phyloP scores from a whole-genome alignment of 1,284 basidiomycete species.

The Rhodotorula sp. region DNA sequence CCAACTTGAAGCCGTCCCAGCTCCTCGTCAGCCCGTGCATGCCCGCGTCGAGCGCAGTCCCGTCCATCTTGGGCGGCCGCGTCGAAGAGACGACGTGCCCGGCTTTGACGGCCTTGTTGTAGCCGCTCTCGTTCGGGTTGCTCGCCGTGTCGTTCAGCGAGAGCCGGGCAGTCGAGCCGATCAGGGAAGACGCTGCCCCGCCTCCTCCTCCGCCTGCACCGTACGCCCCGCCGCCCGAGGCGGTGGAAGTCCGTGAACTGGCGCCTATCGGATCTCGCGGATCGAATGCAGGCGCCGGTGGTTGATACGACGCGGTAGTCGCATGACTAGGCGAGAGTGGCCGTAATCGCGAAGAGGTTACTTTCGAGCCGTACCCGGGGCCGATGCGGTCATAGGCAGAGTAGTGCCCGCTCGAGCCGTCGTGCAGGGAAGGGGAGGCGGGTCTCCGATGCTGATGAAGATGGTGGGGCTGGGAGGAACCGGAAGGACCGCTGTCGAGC shows the following conservation, averaged over 20 bases:
- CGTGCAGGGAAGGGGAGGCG: slow-evolving; percentile 4
- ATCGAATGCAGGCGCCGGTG: slow-evolving; percentile 35
- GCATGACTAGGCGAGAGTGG: slow-evolving; percentile 1
- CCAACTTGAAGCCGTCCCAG: slow-evolving; percentile 41
- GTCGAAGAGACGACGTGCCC: slow-evolving; percentile 11
- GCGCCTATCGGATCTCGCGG: slow-evolving; percentile 4
- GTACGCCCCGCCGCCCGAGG: slow-evolving; percentile 14
- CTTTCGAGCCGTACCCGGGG: slow-evolving; percentile 12
- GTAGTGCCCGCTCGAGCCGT: slow-evolving; percentile 8
- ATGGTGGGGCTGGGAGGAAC: background rate
- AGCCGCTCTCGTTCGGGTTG: slow-evolving; percentile 26
- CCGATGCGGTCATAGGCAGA: slow-evolving; percentile 9
- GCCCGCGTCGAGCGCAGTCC: slow-evolving; percentile 34
- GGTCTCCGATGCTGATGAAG: background rate
- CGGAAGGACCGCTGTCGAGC: slow-evolving; percentile 12
- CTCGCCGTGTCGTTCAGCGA: slow-evolving; percentile 9
- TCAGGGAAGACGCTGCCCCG: slow-evolving; percentile 14
- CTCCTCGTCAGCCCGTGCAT: slow-evolving; percentile 40
- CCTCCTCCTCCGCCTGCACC: background rate
- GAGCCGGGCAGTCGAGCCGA: slow-evolving; percentile 27
- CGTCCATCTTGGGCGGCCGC: slow-evolving; percentile 30
- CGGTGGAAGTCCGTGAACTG: slow-evolving; percentile 1
- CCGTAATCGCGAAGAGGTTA: slow-evolving; percentile 9
- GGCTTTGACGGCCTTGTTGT: slow-evolving; percentile 32
- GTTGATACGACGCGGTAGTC: slow-evolving; percentile 40